Evolutionary conservation across 345 rosid species (phyloP).

Genomic region (Ricinus communis): DNA sequence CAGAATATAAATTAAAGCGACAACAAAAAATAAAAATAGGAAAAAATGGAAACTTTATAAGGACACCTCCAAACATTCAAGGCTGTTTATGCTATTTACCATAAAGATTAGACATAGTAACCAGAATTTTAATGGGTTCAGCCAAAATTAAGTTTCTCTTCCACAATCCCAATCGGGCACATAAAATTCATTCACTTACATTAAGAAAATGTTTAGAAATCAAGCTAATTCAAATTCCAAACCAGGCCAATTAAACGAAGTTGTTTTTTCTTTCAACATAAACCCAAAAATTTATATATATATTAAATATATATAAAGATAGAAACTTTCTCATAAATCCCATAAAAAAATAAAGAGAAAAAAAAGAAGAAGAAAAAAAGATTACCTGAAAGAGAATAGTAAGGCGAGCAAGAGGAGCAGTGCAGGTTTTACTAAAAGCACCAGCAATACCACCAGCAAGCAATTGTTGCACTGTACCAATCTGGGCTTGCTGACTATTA

Average conservation of each 20-base stretch:
- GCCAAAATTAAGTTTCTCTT: background rate
- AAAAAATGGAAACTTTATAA: background rate
- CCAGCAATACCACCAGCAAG: conserved; percentile 94
- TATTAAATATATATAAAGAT: background rate
- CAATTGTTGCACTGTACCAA: conserved; percentile 71
- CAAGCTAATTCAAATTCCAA: background rate
- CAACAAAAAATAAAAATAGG: no score
- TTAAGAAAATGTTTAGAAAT: background rate
- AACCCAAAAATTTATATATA: no score
- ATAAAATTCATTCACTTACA: background rate
- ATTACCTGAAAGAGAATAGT: conserved; percentile 91
- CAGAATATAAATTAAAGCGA: no score
- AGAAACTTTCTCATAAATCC: background rate
- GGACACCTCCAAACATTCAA: background rate
- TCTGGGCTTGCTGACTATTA: conserved; percentile 44
- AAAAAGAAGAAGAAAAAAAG: background rate
- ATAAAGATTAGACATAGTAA: background rate
- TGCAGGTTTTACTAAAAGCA: conserved; percentile 94
- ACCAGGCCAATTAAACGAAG: background rate
- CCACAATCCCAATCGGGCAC: background rate
- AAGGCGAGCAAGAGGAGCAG: conserved; percentile 96
- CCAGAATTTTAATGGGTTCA: background rate
- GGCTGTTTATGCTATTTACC: background rate
- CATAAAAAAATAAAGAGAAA: no score
- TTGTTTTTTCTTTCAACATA: background rate